phyloP scores from a whole-genome alignment of 176 grass and related monocot genomes.

The Puccinellia tenuiflora region DNA sequence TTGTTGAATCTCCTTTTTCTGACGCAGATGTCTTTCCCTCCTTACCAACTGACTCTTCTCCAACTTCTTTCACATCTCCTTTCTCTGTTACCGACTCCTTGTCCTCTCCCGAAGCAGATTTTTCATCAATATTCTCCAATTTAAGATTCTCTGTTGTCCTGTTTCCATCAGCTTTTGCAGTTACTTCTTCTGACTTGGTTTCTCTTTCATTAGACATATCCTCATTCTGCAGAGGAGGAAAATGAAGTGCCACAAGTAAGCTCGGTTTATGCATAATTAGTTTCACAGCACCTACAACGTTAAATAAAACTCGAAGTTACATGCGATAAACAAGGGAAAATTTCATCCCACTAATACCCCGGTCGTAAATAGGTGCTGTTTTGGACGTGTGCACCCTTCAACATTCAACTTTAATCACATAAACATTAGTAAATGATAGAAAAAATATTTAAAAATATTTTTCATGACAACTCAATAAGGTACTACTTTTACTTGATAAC shows the following conservation, averaged over 20 bases:
- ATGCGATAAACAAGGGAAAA: not conserved
- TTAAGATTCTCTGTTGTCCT: slow-evolving; percentile 21
- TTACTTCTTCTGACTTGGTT: slow-evolving; percentile 26
- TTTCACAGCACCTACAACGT: not conserved
- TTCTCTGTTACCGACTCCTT: slow-evolving; percentile 28
- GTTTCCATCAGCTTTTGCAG: slow-evolving; percentile 32
- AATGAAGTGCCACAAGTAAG: not conserved
- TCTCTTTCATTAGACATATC: slow-evolving; percentile 26
- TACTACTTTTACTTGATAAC: not conserved
- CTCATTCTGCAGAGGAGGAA: slow-evolving; percentile 35
- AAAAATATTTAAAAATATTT: not conserved
- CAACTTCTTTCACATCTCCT: slow-evolving; percentile 22
- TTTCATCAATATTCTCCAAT: slow-evolving; percentile 34
- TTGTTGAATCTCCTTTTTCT: slow-evolving; percentile 33
- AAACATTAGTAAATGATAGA: not conserved
- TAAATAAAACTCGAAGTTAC: slow-evolving; percentile 8
- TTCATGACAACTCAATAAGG: not conserved
- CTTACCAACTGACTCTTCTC: slow-evolving; percentile 41
- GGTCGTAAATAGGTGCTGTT: not conserved
- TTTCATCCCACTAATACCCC: not conserved
- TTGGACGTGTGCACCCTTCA: not conserved
- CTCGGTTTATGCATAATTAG: slow-evolving; percentile 3
- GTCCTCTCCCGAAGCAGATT: slow-evolving; percentile 11
- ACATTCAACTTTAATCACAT: not conserved
- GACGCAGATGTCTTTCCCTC: slow-evolving; percentile 36